Percentiles rank a stretch among this genome's conserved stretches.
Conservation (phyloP, 192 early-diverging fungal genomes). For the Funneliformis geosporum region DNA sequence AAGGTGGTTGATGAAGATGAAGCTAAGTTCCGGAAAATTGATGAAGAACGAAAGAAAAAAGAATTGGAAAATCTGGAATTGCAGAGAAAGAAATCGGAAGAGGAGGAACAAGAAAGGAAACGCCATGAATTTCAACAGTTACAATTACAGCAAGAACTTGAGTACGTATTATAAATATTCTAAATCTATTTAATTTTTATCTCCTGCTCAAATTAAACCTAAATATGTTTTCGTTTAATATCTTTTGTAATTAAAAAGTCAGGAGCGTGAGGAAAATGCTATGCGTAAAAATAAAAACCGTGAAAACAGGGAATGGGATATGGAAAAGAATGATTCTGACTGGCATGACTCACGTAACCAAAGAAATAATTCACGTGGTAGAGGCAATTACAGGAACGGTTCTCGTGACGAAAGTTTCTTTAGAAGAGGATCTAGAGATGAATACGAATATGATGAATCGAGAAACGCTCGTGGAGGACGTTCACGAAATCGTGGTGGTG, state of each 20-base stretch:
- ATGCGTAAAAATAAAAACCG: conserved; percentile 19
- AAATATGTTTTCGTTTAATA: background rate
- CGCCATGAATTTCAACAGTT: conserved; percentile 9
- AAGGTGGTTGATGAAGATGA: conserved; percentile 29
- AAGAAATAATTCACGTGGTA: conserved; percentile 7
- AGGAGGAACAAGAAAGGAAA: conserved; percentile 19
- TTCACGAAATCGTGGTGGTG: background rate
- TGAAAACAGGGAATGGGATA: conserved; percentile 30
- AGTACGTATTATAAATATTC: background rate
- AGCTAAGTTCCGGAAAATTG: conserved; percentile 2
- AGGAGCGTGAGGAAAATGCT: conserved; percentile 27
- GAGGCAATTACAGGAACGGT: background rate
- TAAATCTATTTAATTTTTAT: background rate
- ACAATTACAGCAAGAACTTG: conserved; percentile 4
- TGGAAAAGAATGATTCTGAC: conserved; percentile 17
- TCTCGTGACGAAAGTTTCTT: background rate
- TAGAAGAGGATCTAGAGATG: background rate
- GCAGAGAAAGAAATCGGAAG: background rate
- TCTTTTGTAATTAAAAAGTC: background rate
- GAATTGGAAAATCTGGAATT: conserved; percentile 27
- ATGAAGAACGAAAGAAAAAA: conserved; percentile 27
- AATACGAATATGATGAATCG: background rate
- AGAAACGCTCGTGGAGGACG: background rate
- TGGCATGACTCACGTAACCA: conserved; percentile 23
- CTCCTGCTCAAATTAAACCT: background rate